Evolutionary conservation across 345 rosid genomes (phyloP), one percentile per base, ranked within the genome.

Genomic region (Salix viminalis): DNA sequence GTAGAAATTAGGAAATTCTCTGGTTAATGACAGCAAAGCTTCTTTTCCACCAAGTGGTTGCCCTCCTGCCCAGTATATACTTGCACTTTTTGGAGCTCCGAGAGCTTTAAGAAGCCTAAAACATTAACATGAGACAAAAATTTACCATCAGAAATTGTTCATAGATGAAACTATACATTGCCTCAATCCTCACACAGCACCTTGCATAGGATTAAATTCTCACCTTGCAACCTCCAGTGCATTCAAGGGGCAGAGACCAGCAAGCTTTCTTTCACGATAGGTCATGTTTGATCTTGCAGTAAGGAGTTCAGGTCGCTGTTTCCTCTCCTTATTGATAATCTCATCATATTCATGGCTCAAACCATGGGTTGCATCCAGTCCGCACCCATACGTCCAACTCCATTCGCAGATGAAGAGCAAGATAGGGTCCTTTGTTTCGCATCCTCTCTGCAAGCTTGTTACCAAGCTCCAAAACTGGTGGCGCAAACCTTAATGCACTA

Each of bases 311-410:
- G 99, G 99, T 65, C 92, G 87, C 69, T 46, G 85, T 84, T 84
- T 90, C 86, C 98, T 88, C 86, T 93, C 99, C 4, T 76, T 76
- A 70, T 83, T 80, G 8, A 92, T 85, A 41, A 92, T 87, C 82
- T 91, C 97, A 39, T 96, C 97, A 46, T 86, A 93, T 77, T 89
- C 84, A 16, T 83, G 84, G 85, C 85, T 89, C 78, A 91, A 80
- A 76, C 97, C 99, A n/a, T n/a, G 93, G 91, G 65, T 90, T 94
- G 78, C 99, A 96, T 21, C 97, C 98, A 15, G 97, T 94, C 83
- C 97, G 90, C 77, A 96, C 97, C 98, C 98, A 94, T 13, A 93
- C 98, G 69, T 92, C 98, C 84, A 92, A 92, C 86, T 96, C 98
- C 87, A 93, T 67, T 19, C 97, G 88, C 68, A 92, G 89, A 87